Percentiles rank a stretch among this genome's conserved stretches.
Conservation (phyloP, 371 early-diverging fungal species). For the Mucor irregularis region DNA sequence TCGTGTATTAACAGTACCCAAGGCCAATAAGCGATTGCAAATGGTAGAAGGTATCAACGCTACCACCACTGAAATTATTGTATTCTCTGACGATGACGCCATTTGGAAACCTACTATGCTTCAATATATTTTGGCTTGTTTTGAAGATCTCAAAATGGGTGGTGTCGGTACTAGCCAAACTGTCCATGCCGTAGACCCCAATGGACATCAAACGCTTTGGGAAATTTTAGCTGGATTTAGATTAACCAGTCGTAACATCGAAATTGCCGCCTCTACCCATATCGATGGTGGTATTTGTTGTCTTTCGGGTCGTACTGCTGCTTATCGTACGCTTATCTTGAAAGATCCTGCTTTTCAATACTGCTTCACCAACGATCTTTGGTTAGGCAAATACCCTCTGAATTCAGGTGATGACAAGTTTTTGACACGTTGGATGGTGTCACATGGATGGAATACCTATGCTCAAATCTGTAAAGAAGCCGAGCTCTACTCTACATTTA, state of each 20-base stretch:
- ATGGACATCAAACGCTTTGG: conserved; percentile 67
- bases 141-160: conserved; percentile 74
- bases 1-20: conserved; percentile 53
- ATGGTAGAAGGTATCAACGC: conserved; percentile 74
- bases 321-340: conserved; percentile 72
- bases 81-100: conserved; percentile 79
- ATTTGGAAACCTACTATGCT: conserved; percentile 68
- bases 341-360: conserved; percentile 75
- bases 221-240: conserved; percentile 75
- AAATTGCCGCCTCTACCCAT: conserved; percentile 74
- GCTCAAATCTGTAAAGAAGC: conserved; percentile 76
- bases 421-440: conserved; percentile 76
- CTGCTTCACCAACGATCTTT: conserved; percentile 71
- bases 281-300: conserved; percentile 81
- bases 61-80: conserved; percentile 65
- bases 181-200: conserved; percentile 56
- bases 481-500: conserved; percentile 72
- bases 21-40: conserved; percentile 70
- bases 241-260: conserved; percentile 73
- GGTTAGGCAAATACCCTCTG: conserved; percentile 70
- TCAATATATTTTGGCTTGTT: conserved; percentile 70
- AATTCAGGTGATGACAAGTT: conserved; percentile 82
- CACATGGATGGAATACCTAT: conserved; percentile 71
- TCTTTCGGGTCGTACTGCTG: conserved; percentile 78
- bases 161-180: conserved; percentile 76